phyloP scores from a whole-genome alignment of 164 flowering plant species.

The Kingdonia uniflora region DNA sequence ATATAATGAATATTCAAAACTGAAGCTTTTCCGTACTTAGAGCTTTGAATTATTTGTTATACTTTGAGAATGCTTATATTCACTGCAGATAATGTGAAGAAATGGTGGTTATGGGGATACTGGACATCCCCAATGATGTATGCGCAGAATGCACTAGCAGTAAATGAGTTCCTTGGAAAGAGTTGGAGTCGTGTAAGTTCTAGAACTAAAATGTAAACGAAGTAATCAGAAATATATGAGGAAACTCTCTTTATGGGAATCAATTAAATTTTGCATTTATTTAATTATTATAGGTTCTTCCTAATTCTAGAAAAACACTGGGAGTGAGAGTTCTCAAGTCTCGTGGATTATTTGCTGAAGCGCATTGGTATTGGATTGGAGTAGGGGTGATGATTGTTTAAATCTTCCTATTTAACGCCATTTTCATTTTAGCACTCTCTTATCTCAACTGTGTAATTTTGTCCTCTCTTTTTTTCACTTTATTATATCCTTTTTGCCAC shows the following conservation, averaged over 20 bases:
- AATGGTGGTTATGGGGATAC: constrained; percentile 58
- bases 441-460: constrained; percentile 18
- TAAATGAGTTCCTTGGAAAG: constrained; percentile 38
- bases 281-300: constrained; percentile 6
- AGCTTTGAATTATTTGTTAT: no score
- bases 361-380: constrained; percentile 35
- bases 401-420: constrained; percentile 17
- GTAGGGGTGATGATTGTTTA: constrained; percentile 22
- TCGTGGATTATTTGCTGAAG: constrained; percentile 16
- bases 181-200: constrained; percentile 33
- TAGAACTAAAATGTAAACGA: neutral
- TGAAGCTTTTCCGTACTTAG: no score
- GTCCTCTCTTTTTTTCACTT: neutral
- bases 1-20: no score
- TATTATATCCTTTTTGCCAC: neutral
- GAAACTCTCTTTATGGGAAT: neutral
- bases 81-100: constrained; percentile 34
- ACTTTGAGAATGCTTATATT: neutral
- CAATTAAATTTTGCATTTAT: neutral
- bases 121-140: constrained; percentile 54
- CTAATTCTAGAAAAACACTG: constrained; percentile 8
- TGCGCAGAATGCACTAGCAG: constrained; percentile 35
- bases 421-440: constrained; percentile 18
- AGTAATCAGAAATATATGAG: neutral
- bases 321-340: constrained; percentile 18